Conservation (phyloP, 2,329 filamentous ascomycete species). For the Triangularia verruculosa region DNA sequence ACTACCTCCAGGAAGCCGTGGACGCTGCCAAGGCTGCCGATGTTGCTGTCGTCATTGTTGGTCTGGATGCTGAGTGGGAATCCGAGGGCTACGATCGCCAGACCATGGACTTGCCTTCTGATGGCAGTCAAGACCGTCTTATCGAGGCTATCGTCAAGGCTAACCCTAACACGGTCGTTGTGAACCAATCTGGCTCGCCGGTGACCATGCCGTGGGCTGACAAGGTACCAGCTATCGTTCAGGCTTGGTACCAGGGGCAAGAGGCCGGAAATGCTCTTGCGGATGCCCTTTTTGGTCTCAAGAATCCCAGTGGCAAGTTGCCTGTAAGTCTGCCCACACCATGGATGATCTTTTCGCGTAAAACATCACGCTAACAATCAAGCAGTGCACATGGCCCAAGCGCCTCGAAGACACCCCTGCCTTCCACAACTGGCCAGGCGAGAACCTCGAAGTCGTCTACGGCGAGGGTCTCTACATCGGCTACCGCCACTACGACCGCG, state of each 20-base stretch:
- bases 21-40: slow-evolving; percentile 60
- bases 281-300: slow-evolving; percentile 61
- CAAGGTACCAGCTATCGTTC: slow-evolving; percentile 62
- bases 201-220: slow-evolving; percentile 69
- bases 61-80: slow-evolving; percentile 72
- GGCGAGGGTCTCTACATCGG: slow-evolving; percentile 72
- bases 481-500: slow-evolving; percentile 68
- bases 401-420: slow-evolving; percentile 64
- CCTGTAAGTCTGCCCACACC: slow-evolving; percentile 43
- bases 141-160: slow-evolving; percentile 59
- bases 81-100: slow-evolving; percentile 69
- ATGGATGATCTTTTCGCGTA: neutral
- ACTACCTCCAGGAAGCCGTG: slow-evolving; percentile 64
- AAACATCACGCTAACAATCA: neutral
- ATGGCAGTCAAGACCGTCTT: slow-evolving; percentile 59
- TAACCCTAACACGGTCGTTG: slow-evolving; percentile 64
- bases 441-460: slow-evolving; percentile 66
- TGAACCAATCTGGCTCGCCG: slow-evolving; percentile 67
- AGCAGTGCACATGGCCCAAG: slow-evolving; percentile 64
- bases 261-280: slow-evolving; percentile 67
- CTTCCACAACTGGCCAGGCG: slow-evolving; percentile 70
- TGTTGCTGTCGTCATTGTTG: slow-evolving; percentile 65
- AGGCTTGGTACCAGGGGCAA: slow-evolving; percentile 69
- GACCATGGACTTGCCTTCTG: slow-evolving; percentile 57
- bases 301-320: slow-evolving; percentile 66